Evolutionary conservation across 306 rosid genomes (phyloP).

Genomic region (Crotalaria pallida): DNA sequence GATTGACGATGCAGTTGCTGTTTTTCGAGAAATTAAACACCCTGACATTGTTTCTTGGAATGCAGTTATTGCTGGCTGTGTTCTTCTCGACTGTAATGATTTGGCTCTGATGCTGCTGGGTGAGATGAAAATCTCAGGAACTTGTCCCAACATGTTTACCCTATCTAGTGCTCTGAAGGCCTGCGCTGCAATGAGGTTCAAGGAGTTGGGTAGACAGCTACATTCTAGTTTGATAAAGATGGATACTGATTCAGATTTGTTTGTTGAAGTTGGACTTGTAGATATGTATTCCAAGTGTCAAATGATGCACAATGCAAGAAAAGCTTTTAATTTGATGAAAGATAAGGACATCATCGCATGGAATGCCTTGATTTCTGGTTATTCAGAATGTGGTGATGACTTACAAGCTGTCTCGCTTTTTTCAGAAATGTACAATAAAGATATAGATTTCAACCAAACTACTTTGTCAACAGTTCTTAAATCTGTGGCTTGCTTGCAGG

Average conservation of each 20-base stretch:
- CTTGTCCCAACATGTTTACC: conserved; percentile 62
- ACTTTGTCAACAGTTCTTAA: conserved; percentile 76
- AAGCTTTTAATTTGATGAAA: conserved; percentile 50
- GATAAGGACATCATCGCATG: conserved; percentile 57
- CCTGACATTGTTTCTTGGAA: conserved; percentile 91
- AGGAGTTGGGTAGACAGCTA: conserved; percentile 71
- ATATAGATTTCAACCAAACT: conserved; percentile 63
- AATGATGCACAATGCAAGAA: conserved; percentile 64
- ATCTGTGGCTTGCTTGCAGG: conserved; percentile 62
- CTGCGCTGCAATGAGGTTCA: conserved; percentile 51
- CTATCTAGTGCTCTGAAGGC: conserved; percentile 78
- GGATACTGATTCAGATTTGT: conserved; percentile 52
- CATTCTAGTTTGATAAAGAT: conserved; percentile 64
- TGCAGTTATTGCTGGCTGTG: conserved; percentile 87
- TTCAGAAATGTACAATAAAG: conserved; percentile 43
- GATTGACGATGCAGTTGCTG: conserved; percentile 46
- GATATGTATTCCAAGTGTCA: conserved; percentile 82
- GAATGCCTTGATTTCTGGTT: conserved; percentile 79
- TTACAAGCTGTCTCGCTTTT: conserved; percentile 53
- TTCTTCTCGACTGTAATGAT: conserved; percentile 52
- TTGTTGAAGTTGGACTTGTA: conserved; percentile 64
- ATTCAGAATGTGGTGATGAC: conserved; percentile 58
- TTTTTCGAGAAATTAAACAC: conserved; percentile 48
- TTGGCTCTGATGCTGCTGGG: conserved; percentile 43
- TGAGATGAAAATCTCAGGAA: conserved; percentile 45